Base-by-base conservation (phyloP, 2,329 filamentous ascomycete genomes). In the Neonectria ditissima region DNA sequence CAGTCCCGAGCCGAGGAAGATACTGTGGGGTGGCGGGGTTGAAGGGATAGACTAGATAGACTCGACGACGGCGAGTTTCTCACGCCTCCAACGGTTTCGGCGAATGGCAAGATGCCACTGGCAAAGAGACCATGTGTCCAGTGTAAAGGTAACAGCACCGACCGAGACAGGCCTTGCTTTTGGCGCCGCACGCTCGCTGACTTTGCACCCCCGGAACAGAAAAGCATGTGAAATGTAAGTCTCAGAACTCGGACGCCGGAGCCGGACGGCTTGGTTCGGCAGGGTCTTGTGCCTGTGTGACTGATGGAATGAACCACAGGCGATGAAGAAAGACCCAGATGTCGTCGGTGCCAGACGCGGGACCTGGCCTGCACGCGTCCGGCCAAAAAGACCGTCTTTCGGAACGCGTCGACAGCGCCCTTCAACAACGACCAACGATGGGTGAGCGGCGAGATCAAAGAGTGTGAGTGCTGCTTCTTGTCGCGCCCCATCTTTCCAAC, bases 271-370 rank as follows among this genome's bases (percentile, higher is more conserved):
- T 26, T 39, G n/a, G 16, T 32, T 16, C 26, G 51, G 51, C n/a
- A n/a, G n/a, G n/a, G n/a, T n/a, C n/a, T n/a, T n/a, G n/a, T n/a
- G n/a, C n/a, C n/a, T n/a, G n/a, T 43, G 22, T 26, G 6, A 14
- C 52, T 69, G 9, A 65, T 22, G 1, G 1, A 11, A 24, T 4
- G 32, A 11, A 5, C 4, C 6, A 0, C 47, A 81, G 78, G 79
- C 44, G 79, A 81, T 44, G 78, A 81, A 57, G 74, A 74, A n/a
- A 74, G 73, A 2, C 79, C 79, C 2, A 74, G 67, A 43, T 81
- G 79, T 55, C 72, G 75, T 14, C 70, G 77, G 3, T 81, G 79
- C 45, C 65, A 74, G 39, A 54, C 64, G 9, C 80, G 78, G 45
- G 68, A 74, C 16, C 65, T 81, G 8, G 66, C 74, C 0, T 81